phyloP scores from a whole-genome alignment of 129 eudicot genomes.

The Pittosporum tobira region DNA sequence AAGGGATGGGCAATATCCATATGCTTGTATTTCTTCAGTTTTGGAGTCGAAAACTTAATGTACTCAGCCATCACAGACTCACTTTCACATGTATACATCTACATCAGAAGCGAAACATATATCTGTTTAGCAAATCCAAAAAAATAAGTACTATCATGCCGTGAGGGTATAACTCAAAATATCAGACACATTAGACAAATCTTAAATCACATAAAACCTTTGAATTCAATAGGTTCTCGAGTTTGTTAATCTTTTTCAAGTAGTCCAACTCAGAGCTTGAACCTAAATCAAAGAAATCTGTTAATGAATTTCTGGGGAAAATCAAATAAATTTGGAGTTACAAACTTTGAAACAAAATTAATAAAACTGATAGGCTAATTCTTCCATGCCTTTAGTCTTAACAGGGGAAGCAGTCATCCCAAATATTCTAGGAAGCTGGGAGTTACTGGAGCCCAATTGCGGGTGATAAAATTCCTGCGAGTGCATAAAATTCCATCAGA shows the following conservation, averaged over 20 bases:
- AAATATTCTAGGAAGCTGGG: slow-evolving; percentile 65
- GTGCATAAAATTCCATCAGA: background rate
- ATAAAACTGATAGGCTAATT: no score
- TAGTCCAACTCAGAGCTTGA: slow-evolving; percentile 25
- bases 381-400: slow-evolving; percentile 62
- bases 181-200: no score
- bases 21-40: slow-evolving; percentile 34
- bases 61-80: slow-evolving; percentile 50
- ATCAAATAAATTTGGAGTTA: background rate
- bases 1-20: slow-evolving; percentile 24
- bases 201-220: slow-evolving; percentile 54
- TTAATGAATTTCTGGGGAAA: background rate
- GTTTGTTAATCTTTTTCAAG: slow-evolving; percentile 57
- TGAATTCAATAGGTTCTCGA: slow-evolving; percentile 66
- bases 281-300: slow-evolving; percentile 24
- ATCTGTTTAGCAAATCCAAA: no score
- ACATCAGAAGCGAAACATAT: slow-evolving; percentile 19
- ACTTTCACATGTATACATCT: slow-evolving; percentile 73
- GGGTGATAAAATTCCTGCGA: slow-evolving; percentile 78
- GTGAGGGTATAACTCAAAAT: no score
- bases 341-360: background rate
- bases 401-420: slow-evolving; percentile 98
- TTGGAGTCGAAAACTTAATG: slow-evolving; percentile 41
- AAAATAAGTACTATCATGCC: no score
- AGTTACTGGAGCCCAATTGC: slow-evolving; percentile 10